Conservation (phyloP, 139 green algal genomes). For the Chlamydomonas sp. region DNA sequence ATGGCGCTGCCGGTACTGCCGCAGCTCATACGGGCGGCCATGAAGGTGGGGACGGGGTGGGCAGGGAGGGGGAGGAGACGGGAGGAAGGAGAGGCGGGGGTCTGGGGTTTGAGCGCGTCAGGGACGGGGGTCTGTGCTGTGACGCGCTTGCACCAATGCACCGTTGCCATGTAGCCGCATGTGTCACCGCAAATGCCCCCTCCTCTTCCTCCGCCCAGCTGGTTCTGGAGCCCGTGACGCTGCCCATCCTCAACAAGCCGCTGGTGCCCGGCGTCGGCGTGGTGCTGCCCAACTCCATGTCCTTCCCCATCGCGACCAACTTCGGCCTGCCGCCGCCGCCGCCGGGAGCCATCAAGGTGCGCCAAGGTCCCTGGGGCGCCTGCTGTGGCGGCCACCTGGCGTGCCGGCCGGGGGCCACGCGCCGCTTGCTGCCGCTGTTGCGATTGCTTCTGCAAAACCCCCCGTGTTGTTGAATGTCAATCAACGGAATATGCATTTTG, state of each 20-base stretch:
- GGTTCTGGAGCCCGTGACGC: conserved; percentile 13
- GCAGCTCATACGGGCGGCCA: conserved; percentile 38
- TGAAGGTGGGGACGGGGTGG: conserved; percentile 40
- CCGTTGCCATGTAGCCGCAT: neutral
- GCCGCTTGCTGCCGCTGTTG: no score
- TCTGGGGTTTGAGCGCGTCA: no score
- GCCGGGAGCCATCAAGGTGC: conserved; percentile 40
- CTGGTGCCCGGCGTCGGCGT: conserved; percentile 56
- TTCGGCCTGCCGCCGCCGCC: conserved; percentile 60
- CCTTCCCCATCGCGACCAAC: conserved; percentile 76
- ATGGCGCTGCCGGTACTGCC: conserved; percentile 75
- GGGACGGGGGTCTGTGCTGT: no score
- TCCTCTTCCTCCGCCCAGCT: neutral
- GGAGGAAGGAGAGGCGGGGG: neutral
- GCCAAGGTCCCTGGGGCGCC: no score
- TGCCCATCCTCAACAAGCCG: conserved; percentile 23
- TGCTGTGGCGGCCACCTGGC: no score
- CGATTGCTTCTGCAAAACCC: no score
- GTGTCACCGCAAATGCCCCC: neutral
- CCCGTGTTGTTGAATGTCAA: no score
- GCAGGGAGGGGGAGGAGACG: neutral
- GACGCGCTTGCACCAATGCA: neutral
- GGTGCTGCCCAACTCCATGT: conserved; percentile 77
- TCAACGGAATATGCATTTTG: no score
- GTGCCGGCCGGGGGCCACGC: no score